Conservation (phyloP, 129 eudicot species). For the Centrapalus pauciflorus region DNA sequence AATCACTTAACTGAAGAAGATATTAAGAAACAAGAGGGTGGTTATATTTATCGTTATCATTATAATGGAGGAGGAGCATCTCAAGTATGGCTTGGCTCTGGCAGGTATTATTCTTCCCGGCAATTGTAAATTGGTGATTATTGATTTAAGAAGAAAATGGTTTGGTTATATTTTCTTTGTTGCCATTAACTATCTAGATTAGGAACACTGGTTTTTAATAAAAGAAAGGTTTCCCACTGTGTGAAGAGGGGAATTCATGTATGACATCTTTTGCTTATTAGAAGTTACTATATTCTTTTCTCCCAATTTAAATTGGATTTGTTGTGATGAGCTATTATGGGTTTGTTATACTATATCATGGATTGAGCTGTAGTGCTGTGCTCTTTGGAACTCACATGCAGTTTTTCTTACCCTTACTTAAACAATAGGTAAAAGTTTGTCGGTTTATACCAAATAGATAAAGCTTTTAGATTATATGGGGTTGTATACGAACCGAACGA, state of each 20-base stretch:
- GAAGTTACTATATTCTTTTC: neutral
- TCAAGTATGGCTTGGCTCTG: constrained; percentile 97
- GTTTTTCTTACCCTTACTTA: neutral
- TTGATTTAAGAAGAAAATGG: neutral
- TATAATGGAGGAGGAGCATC: constrained; percentile 98
- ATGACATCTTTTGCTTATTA: neutral
- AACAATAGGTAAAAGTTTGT: neutral
- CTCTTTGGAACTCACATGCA: neutral
- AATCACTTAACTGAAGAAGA: constrained; percentile 65
- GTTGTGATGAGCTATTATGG: neutral
- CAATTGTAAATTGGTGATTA: neutral
- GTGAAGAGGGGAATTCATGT: neutral
- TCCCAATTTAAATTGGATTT: neutral
- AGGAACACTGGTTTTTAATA: neutral
- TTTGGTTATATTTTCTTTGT: neutral
- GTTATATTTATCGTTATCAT: constrained; percentile 82
- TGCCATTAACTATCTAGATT: neutral
- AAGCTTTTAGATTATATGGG: too few relatives aligned
- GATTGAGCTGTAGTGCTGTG: neutral
- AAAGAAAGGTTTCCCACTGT: neutral
- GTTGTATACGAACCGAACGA: too few relatives aligned
- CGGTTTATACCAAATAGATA: neutral
- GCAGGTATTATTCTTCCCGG: constrained; percentile 50
- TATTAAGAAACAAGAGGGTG: constrained; percentile 89
- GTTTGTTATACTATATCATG: neutral